phyloP scores from a whole-genome alignment of 2,329 filamentous ascomycete genomes.

The Fusarium nematophilum region DNA sequence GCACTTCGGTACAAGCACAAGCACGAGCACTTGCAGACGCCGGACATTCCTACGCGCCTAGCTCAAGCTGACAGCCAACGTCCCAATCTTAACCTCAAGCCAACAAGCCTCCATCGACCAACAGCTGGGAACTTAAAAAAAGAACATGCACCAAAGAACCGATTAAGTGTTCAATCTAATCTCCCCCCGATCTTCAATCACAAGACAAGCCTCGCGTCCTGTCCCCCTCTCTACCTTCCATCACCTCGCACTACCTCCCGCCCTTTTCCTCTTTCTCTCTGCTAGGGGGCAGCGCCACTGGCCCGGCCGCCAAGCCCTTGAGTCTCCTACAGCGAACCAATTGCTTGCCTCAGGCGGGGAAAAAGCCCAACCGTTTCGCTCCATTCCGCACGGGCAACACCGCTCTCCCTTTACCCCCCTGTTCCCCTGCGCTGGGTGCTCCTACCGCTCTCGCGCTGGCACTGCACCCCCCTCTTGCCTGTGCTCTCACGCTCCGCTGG shows the following conservation, averaged over 20 bases:
- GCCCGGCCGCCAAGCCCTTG: constrained; percentile 35
- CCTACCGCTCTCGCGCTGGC: constrained; percentile 16
- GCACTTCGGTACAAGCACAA: background rate
- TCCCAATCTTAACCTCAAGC: background rate
- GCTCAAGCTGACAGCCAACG: constrained; percentile 3
- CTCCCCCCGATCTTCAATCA: constrained; percentile 17
- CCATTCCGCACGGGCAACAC: constrained; percentile 33
- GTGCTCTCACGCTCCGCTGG: background rate
- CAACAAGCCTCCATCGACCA: background rate
- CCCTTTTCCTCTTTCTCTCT: constrained; percentile 24
- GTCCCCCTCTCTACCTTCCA: constrained; percentile 9
- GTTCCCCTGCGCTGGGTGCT: constrained; percentile 16
- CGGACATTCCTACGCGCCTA: constrained; percentile 11
- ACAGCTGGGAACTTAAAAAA: constrained; percentile 15
- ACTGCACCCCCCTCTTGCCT: constrained; percentile 1
- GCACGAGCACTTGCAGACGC: too few species aligned
- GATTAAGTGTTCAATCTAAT: constrained; percentile 17
- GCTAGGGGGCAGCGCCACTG: constrained; percentile 36
- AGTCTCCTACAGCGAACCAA: constrained; percentile 35
- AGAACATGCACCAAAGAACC: constrained; percentile 10
- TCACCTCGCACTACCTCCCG: constrained; percentile 18
- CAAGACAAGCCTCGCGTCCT: constrained; percentile 28
- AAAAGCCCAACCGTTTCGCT: constrained; percentile 28
- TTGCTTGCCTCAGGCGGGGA: constrained; percentile 38
- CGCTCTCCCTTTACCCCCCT: constrained; percentile 27